Evolutionary conservation across 352 stramenopile species (phyloP), one percentile per base, ranked within the genome.

Genomic region (Blastocystis sp.): DNA sequence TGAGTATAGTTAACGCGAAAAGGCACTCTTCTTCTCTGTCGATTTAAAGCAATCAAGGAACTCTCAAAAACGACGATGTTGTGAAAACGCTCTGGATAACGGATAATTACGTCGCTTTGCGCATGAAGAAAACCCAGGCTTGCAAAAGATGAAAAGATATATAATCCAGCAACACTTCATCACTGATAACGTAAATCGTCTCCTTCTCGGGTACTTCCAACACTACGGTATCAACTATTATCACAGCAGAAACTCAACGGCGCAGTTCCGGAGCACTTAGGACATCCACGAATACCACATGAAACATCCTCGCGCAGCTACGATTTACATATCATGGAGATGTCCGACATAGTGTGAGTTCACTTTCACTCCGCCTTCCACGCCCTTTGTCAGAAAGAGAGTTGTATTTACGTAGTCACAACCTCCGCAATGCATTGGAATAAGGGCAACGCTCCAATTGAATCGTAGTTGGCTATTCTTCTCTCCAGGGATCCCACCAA

Each of bases 51-150:
- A n/a, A 11, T 3, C 4, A 81, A 59, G 14, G 71, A 81, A 2
- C 48, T 66, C 45, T 81, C 71, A 81, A 63, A 81, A 21, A 81
- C 38, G 1, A 81, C 40, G n/a, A 81, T 54, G 40, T 81, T 81
- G n/a, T 57, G n/a, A 42, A 81, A 81, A 24, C 42, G 19, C 7
- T 81, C 71, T n/a, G 4, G 28, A 59, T 66, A 81, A 43, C 66
- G 64, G 19, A 63, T 40, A 42, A 81, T 11, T 48, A 81, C 17
- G 45, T 81, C 71, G 7, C 43, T 63, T 54, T 81, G 48, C 19
- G 10, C 64, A 66, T 10, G 66, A 81, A 54, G 28, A 81, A n/a
- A 43, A 19, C 24, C 48, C 1, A 45, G 17, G n/a, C 40, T 21
- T 52, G 54, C 34, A 40, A 40, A 65, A 40, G n/a, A 28, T 1